These are phyloP conservation scores for Boletus semigastroideus DNA, from an alignment of 1,284 basidiomycete species.

Conservation along the genomic window DNA sequence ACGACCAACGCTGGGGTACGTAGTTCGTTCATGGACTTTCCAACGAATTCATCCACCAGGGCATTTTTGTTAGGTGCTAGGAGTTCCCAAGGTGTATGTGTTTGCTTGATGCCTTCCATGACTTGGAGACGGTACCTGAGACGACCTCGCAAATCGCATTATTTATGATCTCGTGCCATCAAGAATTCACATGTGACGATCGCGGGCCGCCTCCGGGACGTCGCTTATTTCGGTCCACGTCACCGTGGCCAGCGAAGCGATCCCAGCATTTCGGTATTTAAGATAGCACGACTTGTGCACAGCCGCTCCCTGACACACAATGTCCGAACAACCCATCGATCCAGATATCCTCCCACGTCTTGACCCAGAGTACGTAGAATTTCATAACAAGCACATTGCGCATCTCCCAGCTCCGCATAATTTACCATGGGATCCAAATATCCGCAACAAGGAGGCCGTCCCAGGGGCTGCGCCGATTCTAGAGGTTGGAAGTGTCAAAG, in stretches of 20 bases:
- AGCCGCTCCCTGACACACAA: slow-evolving; percentile 6
- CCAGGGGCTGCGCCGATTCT: slow-evolving; percentile 43
- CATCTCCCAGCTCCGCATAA: slow-evolving; percentile 39
- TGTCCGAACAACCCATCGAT: slow-evolving; percentile 36
- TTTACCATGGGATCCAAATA: slow-evolving; percentile 44
- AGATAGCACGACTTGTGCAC: slow-evolving; percentile 3
- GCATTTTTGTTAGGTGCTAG: slow-evolving; percentile 50
- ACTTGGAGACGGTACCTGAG: background rate
- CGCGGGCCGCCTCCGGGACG: slow-evolving; percentile 1
- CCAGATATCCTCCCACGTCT: slow-evolving; percentile 44
- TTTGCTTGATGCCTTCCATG: slow-evolving; percentile 40
- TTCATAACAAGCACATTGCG: slow-evolving; percentile 43
- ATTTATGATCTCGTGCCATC: slow-evolving; percentile 12
- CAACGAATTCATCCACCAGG: slow-evolving; percentile 59
- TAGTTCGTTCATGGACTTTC: slow-evolving; percentile 55
- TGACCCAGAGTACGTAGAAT: slow-evolving; percentile 48
- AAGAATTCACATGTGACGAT: background rate
- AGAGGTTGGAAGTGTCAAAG: slow-evolving; percentile 42
- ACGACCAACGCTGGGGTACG: slow-evolving; percentile 80
- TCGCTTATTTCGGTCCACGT: slow-evolving; percentile 9
- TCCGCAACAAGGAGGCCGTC: slow-evolving; percentile 42
- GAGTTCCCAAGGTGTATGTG: slow-evolving; percentile 49
- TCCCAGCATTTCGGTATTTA: slow-evolving; percentile 14
- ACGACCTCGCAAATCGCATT: background rate
- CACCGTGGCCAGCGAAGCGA: background rate